Conservation (phyloP, 2,329 filamentous ascomycete genomes). For the Cladosporium sphaerospermum region DNA sequence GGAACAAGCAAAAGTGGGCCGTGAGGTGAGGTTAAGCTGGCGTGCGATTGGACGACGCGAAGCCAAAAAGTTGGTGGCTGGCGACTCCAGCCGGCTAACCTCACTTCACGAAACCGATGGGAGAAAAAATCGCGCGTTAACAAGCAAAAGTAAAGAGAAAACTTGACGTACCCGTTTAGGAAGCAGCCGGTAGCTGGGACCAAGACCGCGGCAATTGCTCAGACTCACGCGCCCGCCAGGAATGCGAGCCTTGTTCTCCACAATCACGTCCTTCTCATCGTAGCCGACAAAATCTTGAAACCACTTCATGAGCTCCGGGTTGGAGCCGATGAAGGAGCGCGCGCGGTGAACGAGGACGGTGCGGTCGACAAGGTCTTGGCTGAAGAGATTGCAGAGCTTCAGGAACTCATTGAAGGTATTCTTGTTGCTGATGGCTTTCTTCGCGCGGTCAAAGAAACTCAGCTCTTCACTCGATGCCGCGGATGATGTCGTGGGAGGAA, state of each 20-base stretch:
- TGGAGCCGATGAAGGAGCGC: constrained; percentile 77
- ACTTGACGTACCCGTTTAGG: constrained; percentile 61
- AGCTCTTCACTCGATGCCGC: constrained; percentile 80
- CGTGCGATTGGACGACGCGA: background rate
- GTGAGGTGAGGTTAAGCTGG: background rate
- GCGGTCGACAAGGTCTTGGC: constrained; percentile 83
- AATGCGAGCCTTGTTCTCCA: constrained; percentile 70
- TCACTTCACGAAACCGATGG: background rate
- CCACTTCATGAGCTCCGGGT: constrained; percentile 79
- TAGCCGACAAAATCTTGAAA: constrained; percentile 80
- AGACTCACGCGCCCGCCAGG: constrained; percentile 80
- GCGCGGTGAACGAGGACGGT: constrained; percentile 77
- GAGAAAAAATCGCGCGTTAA: background rate
- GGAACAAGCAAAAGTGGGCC: too few species aligned
- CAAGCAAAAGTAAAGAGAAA: background rate
- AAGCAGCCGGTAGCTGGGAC: constrained; percentile 87
- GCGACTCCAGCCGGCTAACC: background rate
- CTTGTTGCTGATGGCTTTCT: constrained; percentile 92
- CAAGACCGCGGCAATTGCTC: constrained; percentile 91
- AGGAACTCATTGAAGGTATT: constrained; percentile 91
- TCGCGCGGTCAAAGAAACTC: constrained; percentile 90
- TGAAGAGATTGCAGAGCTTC: constrained; percentile 94
- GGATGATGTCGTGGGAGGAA: constrained; percentile 66
- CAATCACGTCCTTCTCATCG: constrained; percentile 67
- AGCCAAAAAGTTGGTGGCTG: constrained; percentile 1